These are phyloP conservation scores for Salix viminalis DNA, from an alignment of 345 rosid genomes.

Conservation along the genomic window DNA sequence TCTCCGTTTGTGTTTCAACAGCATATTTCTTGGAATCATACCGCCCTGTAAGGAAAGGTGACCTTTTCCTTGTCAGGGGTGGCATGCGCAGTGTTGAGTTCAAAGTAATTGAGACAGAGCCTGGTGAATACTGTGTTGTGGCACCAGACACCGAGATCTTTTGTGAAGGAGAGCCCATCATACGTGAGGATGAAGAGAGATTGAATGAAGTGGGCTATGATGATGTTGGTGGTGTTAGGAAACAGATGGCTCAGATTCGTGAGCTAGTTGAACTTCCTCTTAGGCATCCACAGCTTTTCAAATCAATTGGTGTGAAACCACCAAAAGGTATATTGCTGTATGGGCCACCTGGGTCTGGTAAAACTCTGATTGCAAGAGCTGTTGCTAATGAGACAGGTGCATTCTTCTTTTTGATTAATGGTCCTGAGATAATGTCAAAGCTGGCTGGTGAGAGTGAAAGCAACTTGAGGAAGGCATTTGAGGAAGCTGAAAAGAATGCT, in stretches of 20 bases:
- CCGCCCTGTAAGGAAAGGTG: conserved; percentile 8
- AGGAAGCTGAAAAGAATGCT: conserved; percentile 14
- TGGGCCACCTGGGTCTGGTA: conserved; percentile 9
- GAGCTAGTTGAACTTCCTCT: conserved; percentile 13
- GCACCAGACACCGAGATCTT: conserved; percentile 10
- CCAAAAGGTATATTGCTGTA: conserved; percentile 12
- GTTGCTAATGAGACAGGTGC: conserved; percentile 10
- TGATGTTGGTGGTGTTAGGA: conserved; percentile 15
- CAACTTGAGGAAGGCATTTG: conserved; percentile 12
- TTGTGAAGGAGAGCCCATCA: conserved; percentile 13
- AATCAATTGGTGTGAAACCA: conserved; percentile 10
- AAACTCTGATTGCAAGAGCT: conserved; percentile 14
- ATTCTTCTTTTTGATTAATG: conserved; percentile 13
- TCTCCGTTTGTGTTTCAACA: conserved; percentile 2
- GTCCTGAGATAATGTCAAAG: conserved; percentile 12
- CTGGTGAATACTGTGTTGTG: conserved; percentile 10
- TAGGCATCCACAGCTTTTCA: conserved; percentile 14
- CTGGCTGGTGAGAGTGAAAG: conserved; percentile 15
- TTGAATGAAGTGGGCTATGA: conserved; percentile 10
- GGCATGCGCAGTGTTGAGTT: conserved; percentile 10
- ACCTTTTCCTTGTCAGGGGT: conserved; percentile 11
- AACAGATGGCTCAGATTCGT: conserved; percentile 13
- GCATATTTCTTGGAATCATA: conserved; percentile 13
- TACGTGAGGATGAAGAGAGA: conserved; percentile 10
- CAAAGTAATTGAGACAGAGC: conserved; percentile 11